phyloP scores from a whole-genome alignment of 352 stramenopile species.

The Phytophthora citrophthora region DNA sequence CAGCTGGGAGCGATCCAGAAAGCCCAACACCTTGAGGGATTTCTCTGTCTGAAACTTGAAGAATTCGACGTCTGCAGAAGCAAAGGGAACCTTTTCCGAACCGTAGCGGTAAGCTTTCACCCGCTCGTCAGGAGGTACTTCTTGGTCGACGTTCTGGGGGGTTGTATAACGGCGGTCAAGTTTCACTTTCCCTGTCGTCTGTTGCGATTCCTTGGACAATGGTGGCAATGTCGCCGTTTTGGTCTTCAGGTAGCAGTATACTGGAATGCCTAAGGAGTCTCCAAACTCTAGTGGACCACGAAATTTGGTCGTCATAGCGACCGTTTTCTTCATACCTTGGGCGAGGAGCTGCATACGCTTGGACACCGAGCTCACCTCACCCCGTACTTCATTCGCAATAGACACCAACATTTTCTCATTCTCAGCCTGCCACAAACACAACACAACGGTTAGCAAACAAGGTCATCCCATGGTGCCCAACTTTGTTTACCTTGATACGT shows the following conservation, averaged over 20 bases:
- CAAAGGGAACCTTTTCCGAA: slow-evolving; percentile 81
- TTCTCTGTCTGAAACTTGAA: slow-evolving; percentile 87
- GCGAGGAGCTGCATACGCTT: slow-evolving; percentile 78
- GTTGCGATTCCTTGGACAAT: slow-evolving; percentile 75
- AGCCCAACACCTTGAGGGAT: slow-evolving; percentile 76
- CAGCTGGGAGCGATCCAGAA: slow-evolving; percentile 62
- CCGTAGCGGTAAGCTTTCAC: slow-evolving; percentile 87
- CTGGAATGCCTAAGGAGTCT: slow-evolving; percentile 60
- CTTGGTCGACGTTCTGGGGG: slow-evolving; percentile 71
- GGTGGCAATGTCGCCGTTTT: slow-evolving; percentile 76
- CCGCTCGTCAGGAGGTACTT: slow-evolving; percentile 71
- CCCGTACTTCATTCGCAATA: slow-evolving; percentile 71
- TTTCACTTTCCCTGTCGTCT: slow-evolving; percentile 63
- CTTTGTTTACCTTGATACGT: slow-evolving; percentile 29
- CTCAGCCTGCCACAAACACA: slow-evolving; percentile 38
- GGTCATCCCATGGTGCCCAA: too few relatives aligned
- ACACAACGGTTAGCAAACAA: too few relatives aligned
- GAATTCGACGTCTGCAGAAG: slow-evolving; percentile 76
- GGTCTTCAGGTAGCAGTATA: slow-evolving; percentile 84
- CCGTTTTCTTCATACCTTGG: slow-evolving; percentile 81
- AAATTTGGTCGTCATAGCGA: slow-evolving; percentile 80
- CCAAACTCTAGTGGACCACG: slow-evolving; percentile 78
- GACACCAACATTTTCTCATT: slow-evolving; percentile 90
- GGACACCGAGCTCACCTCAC: slow-evolving; percentile 71
- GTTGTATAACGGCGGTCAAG: slow-evolving; percentile 78